Evolutionary conservation across 2,329 filamentous ascomycete genomes (phyloP).

Genomic region (Fusarium hostae): DNA sequence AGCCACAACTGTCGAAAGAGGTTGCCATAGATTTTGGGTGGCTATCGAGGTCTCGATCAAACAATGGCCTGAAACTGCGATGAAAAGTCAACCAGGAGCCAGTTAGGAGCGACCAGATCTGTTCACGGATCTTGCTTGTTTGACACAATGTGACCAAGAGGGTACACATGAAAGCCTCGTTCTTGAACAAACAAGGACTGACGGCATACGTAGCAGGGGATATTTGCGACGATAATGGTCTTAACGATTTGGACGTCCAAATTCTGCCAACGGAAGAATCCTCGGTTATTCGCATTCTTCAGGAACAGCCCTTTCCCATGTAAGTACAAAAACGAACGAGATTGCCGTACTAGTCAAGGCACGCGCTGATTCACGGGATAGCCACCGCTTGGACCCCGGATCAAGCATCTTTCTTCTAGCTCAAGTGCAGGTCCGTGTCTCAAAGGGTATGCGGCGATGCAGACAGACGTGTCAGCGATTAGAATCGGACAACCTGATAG

Average conservation of each 20-base stretch:
- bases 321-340: constrained; percentile 42
- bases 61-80: constrained; percentile 11
- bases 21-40: constrained; percentile 56
- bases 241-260: constrained; percentile 61
- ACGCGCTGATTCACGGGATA: constrained; percentile 42
- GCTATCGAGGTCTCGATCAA: constrained; percentile 61
- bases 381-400: constrained; percentile 55
- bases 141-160: constrained; percentile 29
- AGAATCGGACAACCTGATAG: constrained; percentile 66
- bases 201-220: constrained; percentile 42
- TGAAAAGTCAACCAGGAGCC: not conserved
- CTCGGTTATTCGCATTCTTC: constrained; percentile 59
- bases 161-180: constrained; percentile 27
- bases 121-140: constrained; percentile 2
- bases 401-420: constrained; percentile 62
- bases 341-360: not conserved
- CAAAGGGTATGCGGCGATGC: constrained; percentile 4
- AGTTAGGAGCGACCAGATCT: constrained; percentile 4
- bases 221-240: constrained; percentile 56
- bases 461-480: constrained; percentile 47
- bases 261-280: constrained; percentile 56
- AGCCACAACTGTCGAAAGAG: constrained; percentile 49
- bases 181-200: constrained; percentile 5
- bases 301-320: constrained; percentile 57
- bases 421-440: constrained; percentile 53